Conservation (phyloP, 108 stramenopile species). For the Epithemia pelagica region DNA sequence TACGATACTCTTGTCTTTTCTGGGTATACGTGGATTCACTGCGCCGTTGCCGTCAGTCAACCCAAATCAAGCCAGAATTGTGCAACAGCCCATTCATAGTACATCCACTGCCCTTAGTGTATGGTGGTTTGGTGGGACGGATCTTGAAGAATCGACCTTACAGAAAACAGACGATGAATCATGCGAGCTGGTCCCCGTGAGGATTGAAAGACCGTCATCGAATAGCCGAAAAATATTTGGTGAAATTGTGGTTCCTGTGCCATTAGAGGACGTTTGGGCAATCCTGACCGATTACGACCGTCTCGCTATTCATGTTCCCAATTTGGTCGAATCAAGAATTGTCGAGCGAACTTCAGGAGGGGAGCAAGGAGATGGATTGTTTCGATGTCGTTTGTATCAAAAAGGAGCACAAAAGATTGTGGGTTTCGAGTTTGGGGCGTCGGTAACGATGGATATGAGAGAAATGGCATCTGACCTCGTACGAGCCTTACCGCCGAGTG, state of each 20-base stretch:
- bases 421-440: slow-evolving; percentile 88
- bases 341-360: slow-evolving; percentile 13
- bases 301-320: slow-evolving; percentile 80
- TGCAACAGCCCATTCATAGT: too few relatives aligned
- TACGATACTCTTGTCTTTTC: too few relatives aligned
- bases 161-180: slow-evolving; percentile 27
- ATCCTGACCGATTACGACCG: slow-evolving; percentile 90
- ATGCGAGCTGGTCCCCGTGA: slow-evolving; percentile 57
- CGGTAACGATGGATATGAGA: slow-evolving; percentile 86
- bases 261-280: slow-evolving; percentile 72
- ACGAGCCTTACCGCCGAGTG: not conserved
- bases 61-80: too few relatives aligned
- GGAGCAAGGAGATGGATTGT: slow-evolving; percentile 44
- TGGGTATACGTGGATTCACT: too few relatives aligned
- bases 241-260: slow-evolving; percentile 54
- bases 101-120: slow-evolving; percentile 28
- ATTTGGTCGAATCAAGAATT: slow-evolving; percentile 70
- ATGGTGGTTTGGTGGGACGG: slow-evolving; percentile 51
- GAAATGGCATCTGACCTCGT: slow-evolving; percentile 20
- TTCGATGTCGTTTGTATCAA: slow-evolving; percentile 69
- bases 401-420: slow-evolving; percentile 90
- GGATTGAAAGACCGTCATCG: slow-evolving; percentile 74
- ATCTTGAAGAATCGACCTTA: slow-evolving; percentile 14
- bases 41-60: too few relatives aligned
- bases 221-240: slow-evolving; percentile 82